A percentile compares a stretch with the other conserved stretches of the same genome.
Evolutionary conservation across 345 rosid species (phyloP).

Genomic region (Erucastrum elatum): DNA sequence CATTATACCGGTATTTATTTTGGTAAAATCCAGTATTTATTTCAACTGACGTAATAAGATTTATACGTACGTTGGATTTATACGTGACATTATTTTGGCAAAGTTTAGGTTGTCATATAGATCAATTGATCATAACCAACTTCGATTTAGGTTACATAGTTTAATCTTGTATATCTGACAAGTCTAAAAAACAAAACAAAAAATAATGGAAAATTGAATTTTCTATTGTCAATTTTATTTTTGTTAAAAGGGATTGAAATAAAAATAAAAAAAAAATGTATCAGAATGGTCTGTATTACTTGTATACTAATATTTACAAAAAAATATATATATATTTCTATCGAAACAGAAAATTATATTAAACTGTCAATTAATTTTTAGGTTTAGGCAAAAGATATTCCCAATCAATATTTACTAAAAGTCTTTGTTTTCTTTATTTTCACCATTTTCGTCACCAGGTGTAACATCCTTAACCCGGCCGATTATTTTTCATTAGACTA

Average conservation of each 20-base stretch:
- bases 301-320: neutral
- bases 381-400: neutral
- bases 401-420: no score
- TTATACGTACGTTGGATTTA: neutral
- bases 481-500: no score
- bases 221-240: no score
- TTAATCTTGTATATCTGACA: neutral
- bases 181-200: neutral
- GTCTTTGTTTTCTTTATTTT: no score
- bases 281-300: neutral
- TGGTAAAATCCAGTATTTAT: no score
- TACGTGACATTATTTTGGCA: neutral
- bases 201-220: neutral
- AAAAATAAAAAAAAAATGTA: neutral
- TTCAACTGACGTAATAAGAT: neutral
- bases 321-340: neutral
- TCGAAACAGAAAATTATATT: neutral
- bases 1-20: neutral
- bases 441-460: no score
- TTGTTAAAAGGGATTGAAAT: no score
- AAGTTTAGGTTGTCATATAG: neutral
- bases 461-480: no score
- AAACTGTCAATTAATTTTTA: neutral
- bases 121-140: neutral
- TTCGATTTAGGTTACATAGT: neutral